Conservation (phyloP, 176 grass and related monocot genomes). For the Zoysia pacifica region DNA sequence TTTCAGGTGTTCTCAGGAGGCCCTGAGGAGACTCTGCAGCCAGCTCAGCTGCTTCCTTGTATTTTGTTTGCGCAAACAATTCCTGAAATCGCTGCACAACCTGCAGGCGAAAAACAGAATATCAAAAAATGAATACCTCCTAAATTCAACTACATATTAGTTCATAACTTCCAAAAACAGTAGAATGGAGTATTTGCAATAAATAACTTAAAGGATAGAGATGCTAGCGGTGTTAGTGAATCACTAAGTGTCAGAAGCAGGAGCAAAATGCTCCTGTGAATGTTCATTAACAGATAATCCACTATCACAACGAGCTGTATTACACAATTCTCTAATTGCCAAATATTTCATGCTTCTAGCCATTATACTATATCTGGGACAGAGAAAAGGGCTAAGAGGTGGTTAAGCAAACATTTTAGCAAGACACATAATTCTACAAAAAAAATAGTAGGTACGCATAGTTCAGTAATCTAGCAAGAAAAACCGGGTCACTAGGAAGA, state of each 20-base stretch:
- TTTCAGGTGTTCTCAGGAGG: too few species aligned
- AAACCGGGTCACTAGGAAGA: neutral
- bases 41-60: too few species aligned
- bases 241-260: neutral
- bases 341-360: neutral
- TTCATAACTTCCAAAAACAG: too few species aligned
- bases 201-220: too few species aligned
- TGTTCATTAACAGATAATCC: neutral
- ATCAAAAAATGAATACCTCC: too few species aligned
- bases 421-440: neutral
- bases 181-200: too few species aligned
- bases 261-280: neutral
- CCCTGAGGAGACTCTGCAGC: too few species aligned
- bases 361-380: neutral
- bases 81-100: too few species aligned
- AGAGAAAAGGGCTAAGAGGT: neutral
- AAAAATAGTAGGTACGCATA: neutral
- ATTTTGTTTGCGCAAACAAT: too few species aligned
- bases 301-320: neutral
- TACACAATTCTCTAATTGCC: neutral
- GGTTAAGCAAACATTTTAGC: neutral
- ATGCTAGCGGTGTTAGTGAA: neutral
- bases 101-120: too few species aligned
- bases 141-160: too few species aligned
- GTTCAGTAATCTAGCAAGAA: neutral